A percentile compares a stretch with the other conserved stretches of the same genome.
Conservation (phyloP, 2,329 filamentous ascomycete species). For the Juglanconis juglandina region DNA sequence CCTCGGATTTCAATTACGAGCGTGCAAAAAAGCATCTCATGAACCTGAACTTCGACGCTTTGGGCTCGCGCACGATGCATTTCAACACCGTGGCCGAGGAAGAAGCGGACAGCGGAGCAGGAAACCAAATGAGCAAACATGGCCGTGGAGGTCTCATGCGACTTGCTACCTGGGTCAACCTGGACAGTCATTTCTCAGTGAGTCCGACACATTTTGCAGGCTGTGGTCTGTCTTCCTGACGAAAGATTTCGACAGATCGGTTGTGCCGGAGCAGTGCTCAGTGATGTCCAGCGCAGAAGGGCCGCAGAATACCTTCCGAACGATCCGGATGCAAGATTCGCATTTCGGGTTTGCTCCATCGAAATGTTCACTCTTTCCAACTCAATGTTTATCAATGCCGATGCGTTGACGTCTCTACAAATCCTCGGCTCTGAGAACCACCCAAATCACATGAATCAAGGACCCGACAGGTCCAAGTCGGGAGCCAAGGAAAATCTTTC, state of each 20-base stretch:
- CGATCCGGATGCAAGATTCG: conserved; percentile 48
- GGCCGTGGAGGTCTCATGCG: conserved; percentile 56
- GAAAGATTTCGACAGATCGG: conserved; percentile 53
- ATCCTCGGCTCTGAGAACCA: conserved; percentile 80
- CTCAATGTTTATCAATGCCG: conserved; percentile 74
- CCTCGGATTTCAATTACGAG: conserved; percentile 69
- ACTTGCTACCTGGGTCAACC: conserved; percentile 66
- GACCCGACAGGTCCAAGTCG: conserved; percentile 56
- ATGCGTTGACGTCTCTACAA: conserved; percentile 79
- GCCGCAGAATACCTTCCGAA: conserved; percentile 61
- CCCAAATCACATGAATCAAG: conserved; percentile 75
- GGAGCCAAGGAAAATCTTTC: conserved; percentile 78
- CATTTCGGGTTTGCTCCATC: conserved; percentile 61
- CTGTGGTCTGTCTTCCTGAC: not conserved
- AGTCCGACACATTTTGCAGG: conserved; percentile 19
- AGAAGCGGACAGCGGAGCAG: conserved; percentile 36
- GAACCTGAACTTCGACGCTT: conserved; percentile 50
- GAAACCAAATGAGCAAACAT: conserved; percentile 36
- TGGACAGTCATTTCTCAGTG: conserved; percentile 71
- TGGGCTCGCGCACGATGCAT: conserved; percentile 52
- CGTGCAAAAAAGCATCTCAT: conserved; percentile 64
- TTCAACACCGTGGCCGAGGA: conserved; percentile 41
- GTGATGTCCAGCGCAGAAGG: conserved; percentile 68
- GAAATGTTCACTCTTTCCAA: conserved; percentile 70
- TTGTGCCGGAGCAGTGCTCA: conserved; percentile 83